Percentiles rank a stretch among this genome's conserved stretches.
Evolutionary conservation across 140 eudicot genomes (phyloP).

Genomic region (Flaveria floridana): DNA sequence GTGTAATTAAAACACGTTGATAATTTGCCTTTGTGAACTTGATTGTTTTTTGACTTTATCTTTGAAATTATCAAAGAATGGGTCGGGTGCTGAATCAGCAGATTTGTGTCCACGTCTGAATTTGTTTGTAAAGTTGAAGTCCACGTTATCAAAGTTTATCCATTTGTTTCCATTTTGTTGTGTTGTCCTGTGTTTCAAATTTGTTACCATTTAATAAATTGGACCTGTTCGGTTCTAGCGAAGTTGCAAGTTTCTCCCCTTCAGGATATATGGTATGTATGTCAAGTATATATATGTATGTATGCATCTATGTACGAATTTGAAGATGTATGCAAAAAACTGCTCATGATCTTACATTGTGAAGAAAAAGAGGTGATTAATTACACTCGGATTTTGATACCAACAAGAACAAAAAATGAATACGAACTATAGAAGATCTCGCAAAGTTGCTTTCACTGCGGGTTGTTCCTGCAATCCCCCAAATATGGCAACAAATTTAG

Average conservation of each 20-base stretch:
- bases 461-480: constrained; percentile 47
- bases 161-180: constrained; percentile 19
- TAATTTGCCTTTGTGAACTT: constrained; percentile 9
- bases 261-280: background rate
- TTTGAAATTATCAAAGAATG: constrained; percentile 29
- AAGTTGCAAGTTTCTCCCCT: constrained; percentile 5
- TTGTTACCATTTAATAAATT: constrained; percentile 21
- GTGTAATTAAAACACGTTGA: constrained; percentile 12
- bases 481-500: background rate
- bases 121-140: constrained; percentile 25
- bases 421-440: constrained; percentile 50
- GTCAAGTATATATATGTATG: background rate
- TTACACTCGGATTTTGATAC: constrained; percentile 26
- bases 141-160: background rate
- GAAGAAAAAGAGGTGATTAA: constrained; percentile 14
- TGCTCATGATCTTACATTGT: background rate
- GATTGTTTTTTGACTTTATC: constrained; percentile 24
- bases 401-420: constrained; percentile 19
- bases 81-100: background rate
- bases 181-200: constrained; percentile 26
- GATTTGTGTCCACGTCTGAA: constrained; percentile 16
- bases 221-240: background rate
- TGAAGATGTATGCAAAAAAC: constrained; percentile 1
- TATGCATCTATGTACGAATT: background rate
- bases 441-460: constrained; percentile 41